Conservation (phyloP, 2,329 filamentous ascomycete genomes). For the Claviceps sp. region DNA sequence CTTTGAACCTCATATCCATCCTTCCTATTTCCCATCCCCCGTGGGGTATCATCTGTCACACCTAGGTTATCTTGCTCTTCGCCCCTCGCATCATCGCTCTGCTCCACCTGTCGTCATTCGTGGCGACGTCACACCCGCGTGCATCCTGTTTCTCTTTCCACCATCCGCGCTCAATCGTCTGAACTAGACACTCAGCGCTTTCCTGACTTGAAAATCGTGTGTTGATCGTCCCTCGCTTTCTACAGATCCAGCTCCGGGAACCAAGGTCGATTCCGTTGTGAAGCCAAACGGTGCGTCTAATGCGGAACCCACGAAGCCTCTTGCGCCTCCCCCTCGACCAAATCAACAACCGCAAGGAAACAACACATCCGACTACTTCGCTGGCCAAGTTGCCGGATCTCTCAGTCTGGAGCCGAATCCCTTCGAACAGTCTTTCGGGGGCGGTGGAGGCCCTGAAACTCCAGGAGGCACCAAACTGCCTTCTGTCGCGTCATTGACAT, state of each 20-base stretch:
- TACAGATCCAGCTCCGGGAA: slow-evolving; percentile 29
- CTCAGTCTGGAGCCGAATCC: slow-evolving; percentile 82
- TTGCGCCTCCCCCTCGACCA: slow-evolving; percentile 59
- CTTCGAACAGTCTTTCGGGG: slow-evolving; percentile 86
- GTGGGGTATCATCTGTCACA: neutral
- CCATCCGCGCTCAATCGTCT: neutral
- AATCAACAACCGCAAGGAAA: slow-evolving; percentile 31
- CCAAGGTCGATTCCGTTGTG: slow-evolving; percentile 31
- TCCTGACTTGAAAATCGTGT: slow-evolving; percentile 11
- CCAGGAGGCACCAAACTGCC: slow-evolving; percentile 75
- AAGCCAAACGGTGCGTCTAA: slow-evolving; percentile 39
- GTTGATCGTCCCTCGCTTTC: slow-evolving; percentile 2
- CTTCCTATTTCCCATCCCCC: neutral
- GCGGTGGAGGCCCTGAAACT: slow-evolving; percentile 54
- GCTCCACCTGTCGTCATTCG: slow-evolving; percentile 3
- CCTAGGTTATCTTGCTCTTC: neutral
- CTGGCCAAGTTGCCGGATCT: slow-evolving; percentile 37
- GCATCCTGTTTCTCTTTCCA: neutral
- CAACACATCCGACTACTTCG: slow-evolving; percentile 58
- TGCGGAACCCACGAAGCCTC: slow-evolving; percentile 48
- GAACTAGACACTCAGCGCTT: neutral
- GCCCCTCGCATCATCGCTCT: slow-evolving; percentile 1
- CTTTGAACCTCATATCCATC: slow-evolving; percentile 2
- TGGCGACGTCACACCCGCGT: neutral
- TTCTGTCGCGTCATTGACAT: slow-evolving; percentile 80